Evolutionary conservation across 352 stramenopile genomes (phyloP).

Genomic region (Phytophthora pistaciae): DNA sequence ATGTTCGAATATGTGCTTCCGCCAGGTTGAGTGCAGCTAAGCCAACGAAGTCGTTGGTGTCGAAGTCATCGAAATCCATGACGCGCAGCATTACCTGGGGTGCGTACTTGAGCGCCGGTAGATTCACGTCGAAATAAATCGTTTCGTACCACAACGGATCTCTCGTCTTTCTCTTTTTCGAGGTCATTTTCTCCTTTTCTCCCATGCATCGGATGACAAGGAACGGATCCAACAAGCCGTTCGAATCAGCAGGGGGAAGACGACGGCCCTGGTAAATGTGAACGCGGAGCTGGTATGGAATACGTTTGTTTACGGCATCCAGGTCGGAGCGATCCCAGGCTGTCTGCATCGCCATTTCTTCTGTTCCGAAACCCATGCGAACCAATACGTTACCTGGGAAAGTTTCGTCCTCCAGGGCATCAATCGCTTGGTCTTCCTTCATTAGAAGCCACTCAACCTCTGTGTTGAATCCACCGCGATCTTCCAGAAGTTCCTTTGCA

Average conservation of each 20-base stretch:
- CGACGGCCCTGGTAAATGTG: conserved; percentile 87
- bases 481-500: conserved; percentile 77
- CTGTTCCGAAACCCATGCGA: conserved; percentile 77
- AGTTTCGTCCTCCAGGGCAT: conserved; percentile 77
- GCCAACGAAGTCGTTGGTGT: conserved; percentile 76
- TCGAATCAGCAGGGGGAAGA: conserved; percentile 85
- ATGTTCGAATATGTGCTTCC: conserved; percentile 76
- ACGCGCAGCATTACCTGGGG: conserved; percentile 83
- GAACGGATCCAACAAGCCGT: conserved; percentile 87
- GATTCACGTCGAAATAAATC: conserved; percentile 86
- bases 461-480: conserved; percentile 58
- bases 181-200: conserved; percentile 78
- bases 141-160: conserved; percentile 92
- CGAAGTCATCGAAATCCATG: conserved; percentile 86
- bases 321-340: conserved; percentile 64
- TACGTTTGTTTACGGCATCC: conserved; percentile 76
- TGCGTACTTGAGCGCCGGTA: conserved; percentile 80
- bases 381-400: conserved; percentile 89
- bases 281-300: conserved; percentile 86
- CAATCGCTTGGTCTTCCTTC: conserved; percentile 83
- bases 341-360: conserved; percentile 69
- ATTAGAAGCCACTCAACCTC: conserved; percentile 80
- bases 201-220: conserved; percentile 84
- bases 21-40: conserved; percentile 70
- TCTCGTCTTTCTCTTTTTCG: conserved; percentile 79